Base-by-base conservation (phyloP, 768 basidiomycete genomes). In the Tricholoma bakamatsutake region DNA sequence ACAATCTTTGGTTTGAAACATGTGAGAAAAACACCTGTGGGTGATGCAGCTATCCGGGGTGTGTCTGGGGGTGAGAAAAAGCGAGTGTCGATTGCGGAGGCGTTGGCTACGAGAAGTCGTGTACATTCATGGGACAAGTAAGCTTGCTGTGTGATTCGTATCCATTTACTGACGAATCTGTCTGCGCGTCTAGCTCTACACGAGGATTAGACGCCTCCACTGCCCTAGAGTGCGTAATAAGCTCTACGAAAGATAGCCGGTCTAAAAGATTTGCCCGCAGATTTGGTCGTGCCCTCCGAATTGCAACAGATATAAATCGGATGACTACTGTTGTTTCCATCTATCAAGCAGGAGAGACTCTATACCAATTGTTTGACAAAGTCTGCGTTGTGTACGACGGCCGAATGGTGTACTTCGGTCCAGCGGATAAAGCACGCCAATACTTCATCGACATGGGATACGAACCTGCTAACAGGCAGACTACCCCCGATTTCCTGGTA, bases 41-140 rank as follows among this genome's bases (percentile, higher is more conserved):
- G 93, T 3, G 81, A 93, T 70, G 87, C 84, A 8, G 78, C 80
- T 30, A 79, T 93, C 12, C 76, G 83, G 12, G 87, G 87, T 9
- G 78, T 89, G n/a, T 82, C 80, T 42, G 87, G 88, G 9, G 88
- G 88, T 2, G 84, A 90, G 74, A 82, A 79, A 70, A 93, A 92
- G 66, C 81, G 90, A 7, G 89, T 92, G 3, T 85, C 85, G 24
- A 84, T 88, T 67, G 73, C 76, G 34, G 91, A 94, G 66, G 74
- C 77, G 2, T 67, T 90, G 53, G 81, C 84, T 0, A 80, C 80
- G 4, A 75, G 86, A 39, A 80, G 81, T 39, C 71, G 78, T 13
- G 69, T 92, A 6, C 76, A 78, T 21, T 80, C 80, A 15, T 92
- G 89, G 90, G 90, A 92, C 71, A 91, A 88, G 86, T 86, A 54